Percentiles rank a stretch among this genome's conserved stretches.
phyloP scores from a whole-genome alignment of 1,139 yeast species.

The Dujonia santamariae region DNA sequence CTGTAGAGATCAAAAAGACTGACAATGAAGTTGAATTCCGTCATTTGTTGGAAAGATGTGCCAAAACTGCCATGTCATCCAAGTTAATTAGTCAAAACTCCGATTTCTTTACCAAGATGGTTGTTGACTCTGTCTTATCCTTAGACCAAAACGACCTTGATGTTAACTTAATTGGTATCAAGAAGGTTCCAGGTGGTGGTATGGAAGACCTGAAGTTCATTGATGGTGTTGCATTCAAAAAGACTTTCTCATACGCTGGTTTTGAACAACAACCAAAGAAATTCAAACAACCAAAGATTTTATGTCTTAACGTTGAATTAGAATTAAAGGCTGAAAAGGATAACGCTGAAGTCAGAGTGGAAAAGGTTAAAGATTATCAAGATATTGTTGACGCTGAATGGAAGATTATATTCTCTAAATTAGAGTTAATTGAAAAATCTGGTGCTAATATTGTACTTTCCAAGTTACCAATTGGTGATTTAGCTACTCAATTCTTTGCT shows the following conservation, averaged over 20 bases:
- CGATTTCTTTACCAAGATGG: slow-evolving; percentile 90
- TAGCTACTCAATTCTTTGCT: slow-evolving; percentile 97
- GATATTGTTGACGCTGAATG: slow-evolving; percentile 98
- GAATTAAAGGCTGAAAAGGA: slow-evolving; percentile 98
- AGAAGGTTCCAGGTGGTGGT: slow-evolving; percentile 94
- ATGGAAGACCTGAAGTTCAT: slow-evolving; percentile 90
- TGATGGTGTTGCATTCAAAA: slow-evolving; percentile 95
- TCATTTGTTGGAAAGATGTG: slow-evolving; percentile 84
- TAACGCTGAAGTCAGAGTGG: slow-evolving; percentile 98
- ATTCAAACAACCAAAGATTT: slow-evolving; percentile 75
- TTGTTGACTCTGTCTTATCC: slow-evolving; percentile 88
- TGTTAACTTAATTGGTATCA: slow-evolving; percentile 89
- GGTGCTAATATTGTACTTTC: slow-evolving; percentile 95
- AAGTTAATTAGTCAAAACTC: slow-evolving; percentile 87
- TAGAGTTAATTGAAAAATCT: slow-evolving; percentile 74
- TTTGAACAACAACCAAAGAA: slow-evolving; percentile 97
- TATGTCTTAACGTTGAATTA: slow-evolving; percentile 85
- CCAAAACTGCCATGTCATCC: slow-evolving; percentile 96
- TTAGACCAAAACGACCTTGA: slow-evolving; percentile 83
- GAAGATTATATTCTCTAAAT: slow-evolving; percentile 85
- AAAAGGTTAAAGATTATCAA: slow-evolving; percentile 91
- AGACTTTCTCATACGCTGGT: slow-evolving; percentile 96
- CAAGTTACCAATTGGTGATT: slow-evolving; percentile 94
- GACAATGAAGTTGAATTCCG: slow-evolving; percentile 54
- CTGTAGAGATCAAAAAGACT: slow-evolving; percentile 60